A percentile compares a stretch with the other conserved stretches of the same genome.
phyloP scores from a whole-genome alignment of 2,329 filamentous ascomycete species.

The Fonsecaea nubica region DNA sequence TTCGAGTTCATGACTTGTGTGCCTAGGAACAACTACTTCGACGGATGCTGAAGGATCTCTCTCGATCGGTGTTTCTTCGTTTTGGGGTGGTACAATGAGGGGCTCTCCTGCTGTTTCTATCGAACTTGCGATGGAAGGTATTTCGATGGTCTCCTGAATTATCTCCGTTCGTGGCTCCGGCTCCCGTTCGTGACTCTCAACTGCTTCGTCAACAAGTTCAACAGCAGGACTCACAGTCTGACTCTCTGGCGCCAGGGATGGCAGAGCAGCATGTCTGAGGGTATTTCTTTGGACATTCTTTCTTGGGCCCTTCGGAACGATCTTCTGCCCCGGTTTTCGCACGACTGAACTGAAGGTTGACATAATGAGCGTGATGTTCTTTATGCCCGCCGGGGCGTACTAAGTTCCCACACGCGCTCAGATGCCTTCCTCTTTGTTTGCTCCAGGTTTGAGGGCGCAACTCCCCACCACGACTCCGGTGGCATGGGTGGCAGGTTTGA shows the following conservation, averaged over 20 bases:
- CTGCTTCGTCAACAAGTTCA: slow-evolving; percentile 19
- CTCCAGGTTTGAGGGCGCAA: slow-evolving; percentile 42
- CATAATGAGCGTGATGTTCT: slow-evolving; percentile 41
- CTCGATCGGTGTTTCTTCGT: background rate
- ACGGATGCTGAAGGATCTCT: slow-evolving; percentile 13
- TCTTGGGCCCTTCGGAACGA: slow-evolving; percentile 70
- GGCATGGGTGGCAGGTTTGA: slow-evolving; percentile 1
- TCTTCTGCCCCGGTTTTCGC: slow-evolving; percentile 72
- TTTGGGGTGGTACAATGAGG: slow-evolving; percentile 1
- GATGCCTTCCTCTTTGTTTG: background rate
- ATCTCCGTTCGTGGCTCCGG: slow-evolving; percentile 11
- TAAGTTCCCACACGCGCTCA: background rate
- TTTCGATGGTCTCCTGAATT: slow-evolving; percentile 23
- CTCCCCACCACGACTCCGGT: background rate
- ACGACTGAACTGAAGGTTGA: slow-evolving; percentile 63
- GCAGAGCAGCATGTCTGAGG: slow-evolving; percentile 59
- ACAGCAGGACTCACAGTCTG: slow-evolving; percentile 25
- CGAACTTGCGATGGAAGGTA: slow-evolving; percentile 20
- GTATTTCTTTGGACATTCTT: slow-evolving; percentile 35
- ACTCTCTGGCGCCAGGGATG: slow-evolving; percentile 43
- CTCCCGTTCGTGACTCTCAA: slow-evolving; percentile 16
- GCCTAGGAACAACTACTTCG: slow-evolving; percentile 23
- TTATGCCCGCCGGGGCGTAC: background rate
- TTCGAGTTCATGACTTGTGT: slow-evolving; percentile 10
- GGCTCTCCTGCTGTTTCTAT: slow-evolving; percentile 22